phyloP scores from a whole-genome alignment of 495 filamentous ascomycete genomes.

The Wilcoxina mikolae region DNA sequence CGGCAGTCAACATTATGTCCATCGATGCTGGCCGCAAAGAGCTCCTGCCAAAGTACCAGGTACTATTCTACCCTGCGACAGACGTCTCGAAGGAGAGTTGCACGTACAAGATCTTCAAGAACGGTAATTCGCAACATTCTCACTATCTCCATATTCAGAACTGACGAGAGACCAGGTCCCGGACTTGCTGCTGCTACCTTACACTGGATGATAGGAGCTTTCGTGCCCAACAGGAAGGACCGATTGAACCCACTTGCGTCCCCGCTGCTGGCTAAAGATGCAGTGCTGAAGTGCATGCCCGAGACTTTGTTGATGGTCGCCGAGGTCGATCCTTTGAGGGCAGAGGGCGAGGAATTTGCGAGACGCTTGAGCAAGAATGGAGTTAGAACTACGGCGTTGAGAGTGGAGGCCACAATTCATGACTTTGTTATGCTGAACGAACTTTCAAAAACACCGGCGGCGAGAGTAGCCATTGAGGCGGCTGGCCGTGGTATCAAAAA shows the following conservation, averaged over 20 bases:
- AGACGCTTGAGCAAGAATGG: conserved; percentile 32
- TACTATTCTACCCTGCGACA: conserved; percentile 26
- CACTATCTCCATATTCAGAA: too few species aligned
- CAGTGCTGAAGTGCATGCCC: conserved; percentile 29
- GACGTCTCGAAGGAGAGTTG: conserved; percentile 13
- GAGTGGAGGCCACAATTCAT: conserved; percentile 31
- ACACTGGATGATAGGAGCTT: conserved; percentile 8
- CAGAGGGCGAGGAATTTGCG: conserved; percentile 37
- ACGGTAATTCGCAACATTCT: too few species aligned
- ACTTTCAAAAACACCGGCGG: conserved; percentile 10
- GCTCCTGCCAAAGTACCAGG: conserved; percentile 14
- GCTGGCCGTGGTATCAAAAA: conserved; percentile 3
- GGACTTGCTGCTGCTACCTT: conserved; percentile 4
- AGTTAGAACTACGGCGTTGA: conserved; percentile 29
- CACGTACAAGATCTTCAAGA: conserved; percentile 14
- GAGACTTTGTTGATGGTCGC: conserved; percentile 35
- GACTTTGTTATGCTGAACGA: conserved; percentile 29
- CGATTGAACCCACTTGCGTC: conserved; percentile 17
- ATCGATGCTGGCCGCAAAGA: conserved; percentile 8
- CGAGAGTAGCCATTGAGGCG: conserved; percentile 10
- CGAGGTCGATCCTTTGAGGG: conserved; percentile 36
- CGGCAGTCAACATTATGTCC: conserved; percentile 9
- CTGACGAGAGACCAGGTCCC: too few species aligned
- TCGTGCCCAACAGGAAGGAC: conserved; percentile 11
- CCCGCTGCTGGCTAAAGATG: conserved; percentile 16